phyloP scores from a whole-genome alignment of 129 eudicot genomes.

The Heracleum sosnowskyi region DNA sequence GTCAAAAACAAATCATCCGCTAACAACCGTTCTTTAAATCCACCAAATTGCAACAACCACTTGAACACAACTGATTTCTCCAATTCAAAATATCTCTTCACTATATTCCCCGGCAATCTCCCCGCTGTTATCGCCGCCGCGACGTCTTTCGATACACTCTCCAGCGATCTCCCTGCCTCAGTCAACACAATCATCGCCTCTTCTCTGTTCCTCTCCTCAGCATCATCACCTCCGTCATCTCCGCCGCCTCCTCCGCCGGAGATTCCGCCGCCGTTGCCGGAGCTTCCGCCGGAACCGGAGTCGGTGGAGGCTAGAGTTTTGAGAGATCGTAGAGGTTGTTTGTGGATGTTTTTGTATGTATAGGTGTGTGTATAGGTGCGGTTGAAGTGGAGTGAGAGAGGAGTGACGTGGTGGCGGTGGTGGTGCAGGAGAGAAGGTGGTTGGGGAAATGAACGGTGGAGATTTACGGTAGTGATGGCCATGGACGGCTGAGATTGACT shows the following conservation, averaged over 20 bases:
- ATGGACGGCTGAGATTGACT: conserved; percentile 4
- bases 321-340: neutral
- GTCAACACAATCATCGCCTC: conserved; percentile 68
- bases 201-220: conserved; percentile 38
- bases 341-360: neutral
- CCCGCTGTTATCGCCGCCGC: conserved; percentile 66
- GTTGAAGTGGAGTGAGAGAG: neutral
- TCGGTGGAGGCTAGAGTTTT: neutral
- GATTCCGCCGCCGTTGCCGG: conserved; percentile 3
- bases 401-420: neutral
- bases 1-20: conserved; percentile 93
- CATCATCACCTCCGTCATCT: conserved; percentile 5
- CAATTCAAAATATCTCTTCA: conserved; percentile 48
- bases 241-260: conserved; percentile 33
- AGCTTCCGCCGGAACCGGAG: neutral
- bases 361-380: neutral
- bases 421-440: neutral
- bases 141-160: conserved; percentile 64
- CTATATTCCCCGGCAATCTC: conserved; percentile 59
- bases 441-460: neutral
- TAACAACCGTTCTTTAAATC: conserved; percentile 83
- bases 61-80: conserved; percentile 46
- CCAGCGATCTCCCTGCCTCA: conserved; percentile 57
- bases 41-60: conserved; percentile 71
- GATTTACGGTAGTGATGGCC: neutral